phyloP scores from a whole-genome alignment of 1,284 basidiomycete species.

The Melampsora abietis-canadensis region DNA sequence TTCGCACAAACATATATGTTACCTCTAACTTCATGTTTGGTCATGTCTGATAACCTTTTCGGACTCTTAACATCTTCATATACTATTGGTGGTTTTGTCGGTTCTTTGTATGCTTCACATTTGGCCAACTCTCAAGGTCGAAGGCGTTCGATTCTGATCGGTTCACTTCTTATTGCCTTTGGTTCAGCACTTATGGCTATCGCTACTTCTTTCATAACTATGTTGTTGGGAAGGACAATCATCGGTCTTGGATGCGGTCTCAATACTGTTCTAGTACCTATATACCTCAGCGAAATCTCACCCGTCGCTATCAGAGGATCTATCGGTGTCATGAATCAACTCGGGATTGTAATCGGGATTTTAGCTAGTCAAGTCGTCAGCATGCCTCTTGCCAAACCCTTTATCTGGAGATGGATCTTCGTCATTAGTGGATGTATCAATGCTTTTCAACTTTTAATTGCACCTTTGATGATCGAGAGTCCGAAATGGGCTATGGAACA shows the following conservation, averaged over 20 bases:
- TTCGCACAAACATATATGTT: neutral
- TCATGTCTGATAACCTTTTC: conserved; percentile 71
- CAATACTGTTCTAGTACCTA: conserved; percentile 78
- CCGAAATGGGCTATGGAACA: conserved; percentile 16
- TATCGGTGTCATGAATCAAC: conserved; percentile 77
- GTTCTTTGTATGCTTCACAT: conserved; percentile 68
- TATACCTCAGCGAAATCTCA: conserved; percentile 77
- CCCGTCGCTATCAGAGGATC: conserved; percentile 69
- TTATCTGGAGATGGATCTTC: conserved; percentile 71
- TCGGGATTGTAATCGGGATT: conserved; percentile 78
- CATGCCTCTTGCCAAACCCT: conserved; percentile 63
- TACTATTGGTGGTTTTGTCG: conserved; percentile 79
- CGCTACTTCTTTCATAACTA: neutral
- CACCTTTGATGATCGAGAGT: conserved; percentile 20
- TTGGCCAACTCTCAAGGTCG: conserved; percentile 69
- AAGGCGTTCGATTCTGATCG: conserved; percentile 50
- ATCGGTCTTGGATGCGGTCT: conserved; percentile 77
- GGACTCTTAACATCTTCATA: conserved; percentile 77
- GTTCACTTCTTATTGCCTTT: conserved; percentile 28
- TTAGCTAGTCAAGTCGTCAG: conserved; percentile 71
- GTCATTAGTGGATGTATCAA: conserved; percentile 65
- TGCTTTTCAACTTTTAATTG: conserved; percentile 60
- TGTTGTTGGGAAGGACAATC: conserved; percentile 57
- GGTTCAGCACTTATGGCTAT: conserved; percentile 33
- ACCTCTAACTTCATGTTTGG: conserved; percentile 61